Conservation (phyloP, 2,329 filamentous ascomycete genomes). For the Fusarium fracticaudum region DNA sequence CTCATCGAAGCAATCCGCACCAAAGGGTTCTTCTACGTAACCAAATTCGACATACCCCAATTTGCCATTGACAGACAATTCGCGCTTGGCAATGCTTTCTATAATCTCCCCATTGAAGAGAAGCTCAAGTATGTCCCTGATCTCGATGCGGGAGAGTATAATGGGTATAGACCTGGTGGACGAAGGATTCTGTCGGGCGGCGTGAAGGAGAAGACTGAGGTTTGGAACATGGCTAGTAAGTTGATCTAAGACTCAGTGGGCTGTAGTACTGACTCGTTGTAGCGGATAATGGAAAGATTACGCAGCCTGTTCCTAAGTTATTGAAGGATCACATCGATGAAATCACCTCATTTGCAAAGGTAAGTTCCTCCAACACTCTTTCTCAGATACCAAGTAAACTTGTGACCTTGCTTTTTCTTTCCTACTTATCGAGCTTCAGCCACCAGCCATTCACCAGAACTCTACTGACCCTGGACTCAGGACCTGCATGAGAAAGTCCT, state of each 20-base stretch:
- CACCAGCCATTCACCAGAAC: too few relatives aligned
- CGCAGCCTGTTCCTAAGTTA: slow-evolving; percentile 29
- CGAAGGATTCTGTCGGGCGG: slow-evolving; percentile 47
- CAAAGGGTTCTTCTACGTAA: slow-evolving; percentile 52
- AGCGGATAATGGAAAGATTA: slow-evolving; percentile 46
- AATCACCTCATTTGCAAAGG: slow-evolving; percentile 30
- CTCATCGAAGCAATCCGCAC: slow-evolving; percentile 49
- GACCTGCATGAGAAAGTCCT: slow-evolving; percentile 63
- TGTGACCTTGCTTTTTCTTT: too few relatives aligned
- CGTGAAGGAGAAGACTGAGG: slow-evolving; percentile 52
- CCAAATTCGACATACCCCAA: slow-evolving; percentile 68
- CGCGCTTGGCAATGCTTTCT: slow-evolving; percentile 65
- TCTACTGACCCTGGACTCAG: too few relatives aligned
- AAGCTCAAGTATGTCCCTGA: slow-evolving; percentile 65
- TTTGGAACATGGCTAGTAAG: slow-evolving; percentile 52
- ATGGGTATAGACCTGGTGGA: slow-evolving; percentile 63
- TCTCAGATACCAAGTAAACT: too few relatives aligned
- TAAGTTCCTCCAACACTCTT: too few relatives aligned
- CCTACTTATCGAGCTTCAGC: too few relatives aligned
- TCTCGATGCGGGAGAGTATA: slow-evolving; percentile 63
- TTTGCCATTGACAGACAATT: slow-evolving; percentile 68
- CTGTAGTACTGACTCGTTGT: background rate
- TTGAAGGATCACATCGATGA: slow-evolving; percentile 9
- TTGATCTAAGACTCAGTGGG: background rate
- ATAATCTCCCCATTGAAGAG: slow-evolving; percentile 63